These are phyloP conservation scores for Citrullus mucosospermus DNA, from an alignment of 306 rosid species.

Conservation along the genomic window DNA sequence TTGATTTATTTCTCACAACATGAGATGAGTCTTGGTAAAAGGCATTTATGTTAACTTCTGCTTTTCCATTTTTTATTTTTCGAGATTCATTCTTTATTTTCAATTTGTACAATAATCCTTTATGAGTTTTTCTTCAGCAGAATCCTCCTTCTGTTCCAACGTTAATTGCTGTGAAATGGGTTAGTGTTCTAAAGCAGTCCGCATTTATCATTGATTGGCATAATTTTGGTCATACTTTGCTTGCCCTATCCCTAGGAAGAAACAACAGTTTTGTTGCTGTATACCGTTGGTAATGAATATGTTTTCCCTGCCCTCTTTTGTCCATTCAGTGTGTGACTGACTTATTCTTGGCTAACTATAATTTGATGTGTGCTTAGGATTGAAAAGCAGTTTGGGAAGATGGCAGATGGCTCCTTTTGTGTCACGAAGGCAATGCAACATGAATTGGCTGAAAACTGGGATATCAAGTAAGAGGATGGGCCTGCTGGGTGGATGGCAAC, in stretches of 20 bases:
- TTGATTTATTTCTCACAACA: not conserved
- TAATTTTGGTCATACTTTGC: slow-evolving; percentile 89
- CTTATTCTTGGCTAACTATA: not conserved
- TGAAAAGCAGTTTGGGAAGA: slow-evolving; percentile 74
- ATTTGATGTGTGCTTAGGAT: slow-evolving; percentile 42
- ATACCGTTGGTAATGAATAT: slow-evolving; percentile 57
- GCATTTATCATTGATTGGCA: slow-evolving; percentile 92
- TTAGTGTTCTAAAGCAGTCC: slow-evolving; percentile 68
- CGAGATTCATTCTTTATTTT: not conserved
- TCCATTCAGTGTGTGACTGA: not conserved
- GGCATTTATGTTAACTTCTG: not conserved
- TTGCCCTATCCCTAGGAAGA: slow-evolving; percentile 78
- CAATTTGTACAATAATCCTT: not conserved
- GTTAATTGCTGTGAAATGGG: slow-evolving; percentile 83
- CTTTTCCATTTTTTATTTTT: not conserved
- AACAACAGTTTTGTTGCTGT: slow-evolving; percentile 60
- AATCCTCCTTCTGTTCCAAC: slow-evolving; percentile 99
- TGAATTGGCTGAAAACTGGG: slow-evolving; percentile 97
- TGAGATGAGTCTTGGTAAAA: not conserved
- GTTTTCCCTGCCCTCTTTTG: not conserved
- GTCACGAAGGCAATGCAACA: slow-evolving; percentile 97
- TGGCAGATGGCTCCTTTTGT: slow-evolving; percentile 84
- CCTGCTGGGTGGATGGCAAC: slow-evolving; percentile 17
- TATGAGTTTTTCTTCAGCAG: slow-evolving; percentile 29
- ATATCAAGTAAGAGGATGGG: slow-evolving; percentile 53